These are phyloP conservation scores for Umbilicus rupestris DNA, from an alignment of 164 flowering plant species.

Conservation along the genomic window DNA sequence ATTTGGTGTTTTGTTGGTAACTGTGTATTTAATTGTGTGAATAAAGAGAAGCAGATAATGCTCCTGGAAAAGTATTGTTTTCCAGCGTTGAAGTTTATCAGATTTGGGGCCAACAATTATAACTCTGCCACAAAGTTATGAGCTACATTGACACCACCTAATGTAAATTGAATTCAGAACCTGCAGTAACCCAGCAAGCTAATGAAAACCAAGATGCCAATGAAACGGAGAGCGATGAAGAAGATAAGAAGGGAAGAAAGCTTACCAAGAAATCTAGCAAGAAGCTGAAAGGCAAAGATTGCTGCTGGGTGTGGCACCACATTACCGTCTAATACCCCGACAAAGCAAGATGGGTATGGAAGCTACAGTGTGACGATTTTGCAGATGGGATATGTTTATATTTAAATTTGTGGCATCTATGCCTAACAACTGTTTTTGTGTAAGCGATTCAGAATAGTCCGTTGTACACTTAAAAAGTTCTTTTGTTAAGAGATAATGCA, in stretches of 20 bases:
- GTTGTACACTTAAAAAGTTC: background rate
- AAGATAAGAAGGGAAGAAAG: conserved; percentile 39
- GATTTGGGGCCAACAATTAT: no score
- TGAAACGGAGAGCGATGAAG: conserved; percentile 6
- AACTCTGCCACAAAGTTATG: background rate
- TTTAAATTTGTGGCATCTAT: background rate
- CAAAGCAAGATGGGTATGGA: background rate
- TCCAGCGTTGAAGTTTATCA: no score
- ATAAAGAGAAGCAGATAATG: no score
- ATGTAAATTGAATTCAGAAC: conserved; percentile 15
- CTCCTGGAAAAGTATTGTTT: no score
- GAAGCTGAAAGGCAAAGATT: conserved; percentile 12
- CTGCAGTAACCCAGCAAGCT: conserved; percentile 10
- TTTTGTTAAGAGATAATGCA: background rate
- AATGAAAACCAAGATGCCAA: conserved; percentile 10
- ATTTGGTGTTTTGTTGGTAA: no score
- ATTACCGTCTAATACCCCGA: background rate
- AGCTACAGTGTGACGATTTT: background rate
- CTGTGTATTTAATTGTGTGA: no score
- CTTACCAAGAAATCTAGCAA: conserved; percentile 33
- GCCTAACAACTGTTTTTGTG: background rate
- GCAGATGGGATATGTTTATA: background rate
- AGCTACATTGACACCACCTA: background rate
- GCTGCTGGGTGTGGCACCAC: background rate
- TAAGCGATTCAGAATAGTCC: background rate